Percentiles rank a stretch among this genome's conserved stretches.
Evolutionary conservation across 768 basidiomycete genomes (phyloP).

Genomic region (Rossbeevera mucosa): DNA sequence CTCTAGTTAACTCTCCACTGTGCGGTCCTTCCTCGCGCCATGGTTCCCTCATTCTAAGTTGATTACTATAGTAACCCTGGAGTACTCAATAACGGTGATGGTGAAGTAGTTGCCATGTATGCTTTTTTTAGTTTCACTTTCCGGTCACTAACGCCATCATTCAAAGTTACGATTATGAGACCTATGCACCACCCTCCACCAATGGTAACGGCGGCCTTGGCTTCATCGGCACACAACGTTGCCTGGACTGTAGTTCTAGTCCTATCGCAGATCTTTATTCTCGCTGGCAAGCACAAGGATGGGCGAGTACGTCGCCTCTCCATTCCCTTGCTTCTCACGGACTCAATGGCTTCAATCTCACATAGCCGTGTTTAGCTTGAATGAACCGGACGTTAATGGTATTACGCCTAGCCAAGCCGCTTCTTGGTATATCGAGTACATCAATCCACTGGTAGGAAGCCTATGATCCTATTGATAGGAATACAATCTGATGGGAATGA

Average conservation of each 20-base stretch:
- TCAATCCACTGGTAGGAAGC: conserved; percentile 34
- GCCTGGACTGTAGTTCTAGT: conserved; percentile 35
- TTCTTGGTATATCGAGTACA: conserved; percentile 32
- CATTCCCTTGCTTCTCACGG: background rate
- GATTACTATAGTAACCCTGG: conserved; percentile 24
- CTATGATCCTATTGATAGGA: background rate
- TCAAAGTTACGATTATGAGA: conserved; percentile 37
- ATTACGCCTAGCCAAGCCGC: conserved; percentile 30
- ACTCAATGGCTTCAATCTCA: background rate
- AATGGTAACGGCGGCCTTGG: conserved; percentile 35
- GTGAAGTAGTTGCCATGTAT: conserved; percentile 34
- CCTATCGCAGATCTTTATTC: conserved; percentile 29
- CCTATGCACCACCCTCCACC: conserved; percentile 31
- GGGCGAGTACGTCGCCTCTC: conserved; percentile 26
- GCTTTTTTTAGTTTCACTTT: background rate
- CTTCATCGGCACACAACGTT: conserved; percentile 39
- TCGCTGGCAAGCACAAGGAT: conserved; percentile 30
- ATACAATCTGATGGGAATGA: background rate
- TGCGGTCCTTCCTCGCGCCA: conserved; percentile 9
- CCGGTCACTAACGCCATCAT: background rate
- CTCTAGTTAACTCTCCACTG: conserved; percentile 29
- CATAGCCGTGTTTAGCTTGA: conserved; percentile 33
- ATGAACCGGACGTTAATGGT: conserved; percentile 34
- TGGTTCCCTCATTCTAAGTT: background rate
- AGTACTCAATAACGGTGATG: conserved; percentile 30